Base-by-base conservation (phyloP, 2,329 filamentous ascomycete genomes). In the Cladophialophora chaetospira region DNA sequence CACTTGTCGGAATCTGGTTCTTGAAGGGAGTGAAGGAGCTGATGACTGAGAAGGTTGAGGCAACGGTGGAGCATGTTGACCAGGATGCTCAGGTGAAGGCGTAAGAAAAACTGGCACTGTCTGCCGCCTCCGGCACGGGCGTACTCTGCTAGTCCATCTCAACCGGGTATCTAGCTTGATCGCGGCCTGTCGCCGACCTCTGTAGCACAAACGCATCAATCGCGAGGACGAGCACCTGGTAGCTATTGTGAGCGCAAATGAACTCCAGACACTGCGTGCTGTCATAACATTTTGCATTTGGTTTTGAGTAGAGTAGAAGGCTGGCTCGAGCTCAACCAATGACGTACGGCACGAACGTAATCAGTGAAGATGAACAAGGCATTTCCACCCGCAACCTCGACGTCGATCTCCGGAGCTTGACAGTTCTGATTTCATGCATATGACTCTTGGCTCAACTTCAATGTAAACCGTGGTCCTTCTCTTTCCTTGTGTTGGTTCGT, bases 31-130 rank as follows among this genome's bases (percentile, higher is more conserved):
- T 82, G 0, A 75, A 73, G 58, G 77, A 80, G 44, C 66, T 81
- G 43, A 81, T 81, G 78, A 81, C 78, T 13, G 79, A 81, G 60
- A 75, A 79, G 67, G 75, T 82, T 3, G 79, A 82, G 66, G 79
- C 78, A 21, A 79, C 77, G 1, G 77, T 81, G 5, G 79, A 82
- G 65, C 71, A 58, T 45, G 49, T 55, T 11, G 17, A 48, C 17
- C 48, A 36, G 15, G 31, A 45, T 9, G 58, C 54, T 10, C 33
- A 31, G 36, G 60, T 45, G 58, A 64, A 55, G 55, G 53, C 38
- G 15, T 53, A 19, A 45, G 28, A 8, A 0, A 15, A 4, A 19
- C 11, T 10, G 3, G 15, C 33, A 5, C n/a, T n/a, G n/a, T n/a
- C n/a, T n/a, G n/a, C n/a, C n/a, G n/a, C n/a, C n/a, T n/a, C n/a